These are phyloP conservation scores for Phymatotrichopsis omnivora DNA, from an alignment of 2,329 filamentous ascomycete species.

Conservation along the genomic window DNA sequence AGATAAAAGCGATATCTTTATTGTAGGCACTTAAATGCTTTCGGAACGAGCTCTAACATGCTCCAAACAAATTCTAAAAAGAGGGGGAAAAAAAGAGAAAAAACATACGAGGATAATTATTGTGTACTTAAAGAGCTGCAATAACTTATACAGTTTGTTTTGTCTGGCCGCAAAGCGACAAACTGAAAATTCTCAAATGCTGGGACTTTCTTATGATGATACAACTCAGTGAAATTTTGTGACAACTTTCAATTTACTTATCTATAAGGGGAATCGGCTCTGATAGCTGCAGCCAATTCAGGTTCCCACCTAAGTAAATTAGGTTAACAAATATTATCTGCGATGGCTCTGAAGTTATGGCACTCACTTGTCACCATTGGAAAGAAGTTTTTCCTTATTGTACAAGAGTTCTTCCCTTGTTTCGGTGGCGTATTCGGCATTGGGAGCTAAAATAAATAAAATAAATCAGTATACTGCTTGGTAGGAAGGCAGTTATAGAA, in stretches of 20 bases:
- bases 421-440: constrained; percentile 65
- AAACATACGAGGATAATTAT: not conserved
- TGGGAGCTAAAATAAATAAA: constrained; percentile 44
- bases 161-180: no score
- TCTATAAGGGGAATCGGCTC: constrained; percentile 87
- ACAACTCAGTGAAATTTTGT: no score
- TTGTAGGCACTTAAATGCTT: no score
- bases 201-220: no score
- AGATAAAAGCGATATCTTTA: no score
- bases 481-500: constrained; percentile 17
- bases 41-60: no score
- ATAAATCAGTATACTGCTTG: not conserved
- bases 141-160: no score
- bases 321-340: constrained; percentile 34
- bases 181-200: no score
- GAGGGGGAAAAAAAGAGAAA: no score
- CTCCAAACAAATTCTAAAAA: no score
- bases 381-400: constrained; percentile 90
- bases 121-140: no score
- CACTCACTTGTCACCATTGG: constrained; percentile 69
- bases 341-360: constrained; percentile 31
- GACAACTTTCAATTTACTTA: no score
- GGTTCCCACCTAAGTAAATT: constrained; percentile 63
- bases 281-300: constrained; percentile 81
- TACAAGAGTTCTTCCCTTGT: constrained; percentile 89